A percentile compares a stretch with the other conserved stretches of the same genome.
Evolutionary conservation across 257 asterid species (phyloP).

Genomic region (Phtheirospermum japonicum): DNA sequence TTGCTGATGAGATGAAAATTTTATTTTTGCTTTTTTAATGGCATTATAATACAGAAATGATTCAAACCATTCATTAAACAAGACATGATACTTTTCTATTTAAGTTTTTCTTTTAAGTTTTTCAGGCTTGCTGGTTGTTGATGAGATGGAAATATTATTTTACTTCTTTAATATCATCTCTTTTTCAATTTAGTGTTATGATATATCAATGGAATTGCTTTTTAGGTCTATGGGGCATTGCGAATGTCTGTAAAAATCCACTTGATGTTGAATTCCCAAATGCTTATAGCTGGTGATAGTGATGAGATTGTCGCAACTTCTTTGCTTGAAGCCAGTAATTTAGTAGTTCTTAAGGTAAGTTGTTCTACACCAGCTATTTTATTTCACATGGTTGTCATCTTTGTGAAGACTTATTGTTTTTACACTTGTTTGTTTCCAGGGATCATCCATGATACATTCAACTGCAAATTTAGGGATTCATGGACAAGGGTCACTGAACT

Average conservation of each 20-base stretch:
- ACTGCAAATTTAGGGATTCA: constrained; percentile 87
- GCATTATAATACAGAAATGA: not conserved
- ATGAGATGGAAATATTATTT: constrained; percentile 17
- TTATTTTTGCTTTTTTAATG: constrained; percentile 15
- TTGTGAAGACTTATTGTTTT: constrained; percentile 22
- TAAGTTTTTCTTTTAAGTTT: constrained; percentile 6
- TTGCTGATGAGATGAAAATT: constrained; percentile 19
- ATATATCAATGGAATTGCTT: constrained; percentile 33
- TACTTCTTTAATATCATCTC: constrained; percentile 7
- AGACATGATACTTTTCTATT: not conserved
- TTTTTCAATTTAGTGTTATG: constrained; percentile 33
- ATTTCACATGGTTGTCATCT: constrained; percentile 16
- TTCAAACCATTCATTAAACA: constrained; percentile 7
- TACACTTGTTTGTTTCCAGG: constrained; percentile 42
- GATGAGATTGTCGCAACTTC: constrained; percentile 77
- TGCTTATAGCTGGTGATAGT: constrained; percentile 69
- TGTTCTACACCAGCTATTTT: constrained; percentile 20
- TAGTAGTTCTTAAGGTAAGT: constrained; percentile 82
- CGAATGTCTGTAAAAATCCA: constrained; percentile 91
- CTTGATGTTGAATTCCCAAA: constrained; percentile 80
- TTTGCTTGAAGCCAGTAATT: constrained; percentile 87
- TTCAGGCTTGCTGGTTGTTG: no score
- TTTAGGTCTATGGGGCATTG: constrained; percentile 83
- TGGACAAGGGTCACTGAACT: constrained; percentile 93
- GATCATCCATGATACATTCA: constrained; percentile 83